A percentile compares a stretch with the other conserved stretches of the same genome.
Conservation (phyloP, 2,329 filamentous ascomycete species). For the Talaromyces islandicus region DNA sequence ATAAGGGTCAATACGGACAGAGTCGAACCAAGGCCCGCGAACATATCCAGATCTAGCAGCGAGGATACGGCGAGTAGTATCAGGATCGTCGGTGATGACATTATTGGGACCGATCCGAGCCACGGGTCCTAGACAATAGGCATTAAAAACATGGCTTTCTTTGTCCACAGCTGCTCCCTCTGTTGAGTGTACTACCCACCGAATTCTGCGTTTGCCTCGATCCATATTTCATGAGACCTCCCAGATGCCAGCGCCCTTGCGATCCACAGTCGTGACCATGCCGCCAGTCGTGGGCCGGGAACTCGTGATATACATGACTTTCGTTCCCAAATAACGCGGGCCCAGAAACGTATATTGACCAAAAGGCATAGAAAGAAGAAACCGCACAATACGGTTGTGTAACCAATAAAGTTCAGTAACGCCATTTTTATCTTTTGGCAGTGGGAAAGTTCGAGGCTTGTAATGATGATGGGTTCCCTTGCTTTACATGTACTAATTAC, state of each 20-base stretch:
- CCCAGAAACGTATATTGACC: neutral
- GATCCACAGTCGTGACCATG: conserved; percentile 1
- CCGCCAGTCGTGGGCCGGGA: neutral
- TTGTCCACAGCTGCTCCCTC: no score
- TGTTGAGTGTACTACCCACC: neutral
- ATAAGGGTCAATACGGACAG: neutral
- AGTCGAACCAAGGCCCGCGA: conserved; percentile 4
- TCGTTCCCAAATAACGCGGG: neutral
- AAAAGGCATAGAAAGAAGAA: no score
- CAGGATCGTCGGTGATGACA: conserved; percentile 2
- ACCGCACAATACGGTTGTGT: no score
- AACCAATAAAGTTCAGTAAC: conserved; percentile 10
- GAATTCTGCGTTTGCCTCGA: neutral
- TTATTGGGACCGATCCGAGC: conserved; percentile 4
- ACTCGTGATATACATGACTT: neutral
- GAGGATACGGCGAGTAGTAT: conserved; percentile 2
- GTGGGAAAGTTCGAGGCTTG: no score
- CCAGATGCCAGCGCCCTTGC: neutral
- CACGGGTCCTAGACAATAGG: neutral
- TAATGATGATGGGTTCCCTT: no score
- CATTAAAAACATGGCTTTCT: no score
- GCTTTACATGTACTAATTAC: no score
- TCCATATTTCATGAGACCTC: neutral
- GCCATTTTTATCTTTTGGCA: no score
- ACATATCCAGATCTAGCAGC: neutral